These are phyloP conservation scores for Leishmania mexicana DNA, from an alignment of 208 protist genomes.

Conservation along the genomic window DNA sequence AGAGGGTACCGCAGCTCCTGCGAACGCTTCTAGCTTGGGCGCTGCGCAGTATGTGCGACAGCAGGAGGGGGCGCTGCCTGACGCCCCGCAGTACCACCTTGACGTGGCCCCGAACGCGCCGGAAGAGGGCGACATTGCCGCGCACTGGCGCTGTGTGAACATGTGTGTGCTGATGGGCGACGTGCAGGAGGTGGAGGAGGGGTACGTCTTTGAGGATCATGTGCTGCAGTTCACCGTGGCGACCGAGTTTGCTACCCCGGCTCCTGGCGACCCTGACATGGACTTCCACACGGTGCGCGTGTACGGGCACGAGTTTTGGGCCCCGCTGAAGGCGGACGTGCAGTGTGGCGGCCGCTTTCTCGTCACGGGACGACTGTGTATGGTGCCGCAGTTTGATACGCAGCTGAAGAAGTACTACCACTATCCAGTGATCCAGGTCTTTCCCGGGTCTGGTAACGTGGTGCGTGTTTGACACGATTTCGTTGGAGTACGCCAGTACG, in stretches of 20 bases:
- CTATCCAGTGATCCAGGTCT: conserved; percentile 86
- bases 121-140: conserved; percentile 82
- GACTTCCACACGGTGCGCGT: conserved; percentile 89
- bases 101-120: conserved; percentile 87
- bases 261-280: conserved; percentile 83
- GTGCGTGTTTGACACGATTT: conserved; percentile 8
- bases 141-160: conserved; percentile 88
- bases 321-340: conserved; percentile 41
- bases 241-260: conserved; percentile 80
- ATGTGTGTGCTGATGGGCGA: conserved; percentile 76
- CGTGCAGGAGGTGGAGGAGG: conserved; percentile 78
- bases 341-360: conserved; percentile 48
- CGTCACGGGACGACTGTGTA: conserved; percentile 76
- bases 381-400: conserved; percentile 87
- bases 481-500: neutral
- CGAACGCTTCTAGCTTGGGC: neutral
- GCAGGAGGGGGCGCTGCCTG: conserved; percentile 59
- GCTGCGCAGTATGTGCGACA: conserved; percentile 59
- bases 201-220: conserved; percentile 87
- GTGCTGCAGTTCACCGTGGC: conserved; percentile 85
- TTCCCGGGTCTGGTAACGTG: conserved; percentile 53
- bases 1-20: neutral
- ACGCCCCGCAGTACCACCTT: conserved; percentile 82
- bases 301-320: conserved; percentile 60
- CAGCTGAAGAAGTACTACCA: conserved; percentile 85